These are phyloP conservation scores for Salix brachista DNA, from an alignment of 345 rosid genomes.

Conservation along the genomic window DNA sequence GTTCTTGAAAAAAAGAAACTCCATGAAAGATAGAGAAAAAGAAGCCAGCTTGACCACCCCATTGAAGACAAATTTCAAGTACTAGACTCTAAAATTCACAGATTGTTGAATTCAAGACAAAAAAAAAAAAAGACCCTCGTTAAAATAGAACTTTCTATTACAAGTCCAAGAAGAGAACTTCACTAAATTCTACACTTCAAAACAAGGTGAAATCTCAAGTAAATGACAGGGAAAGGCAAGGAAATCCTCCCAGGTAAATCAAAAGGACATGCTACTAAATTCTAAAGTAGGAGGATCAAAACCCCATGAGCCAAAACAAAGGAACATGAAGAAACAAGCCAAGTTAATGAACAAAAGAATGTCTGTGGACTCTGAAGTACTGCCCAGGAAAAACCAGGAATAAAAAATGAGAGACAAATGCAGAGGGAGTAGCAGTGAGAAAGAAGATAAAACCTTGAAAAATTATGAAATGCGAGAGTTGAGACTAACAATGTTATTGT, in stretches of 20 bases:
- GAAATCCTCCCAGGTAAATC: neutral
- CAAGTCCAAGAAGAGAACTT: neutral
- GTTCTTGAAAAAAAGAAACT: conserved; percentile 32
- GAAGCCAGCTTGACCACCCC: conserved; percentile 34
- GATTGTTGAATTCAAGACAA: conserved; percentile 3
- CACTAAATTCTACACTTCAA: conserved; percentile 3
- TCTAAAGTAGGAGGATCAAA: neutral
- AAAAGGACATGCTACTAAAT: neutral
- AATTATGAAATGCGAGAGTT: neutral
- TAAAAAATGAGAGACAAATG: neutral
- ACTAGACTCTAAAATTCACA: conserved; percentile 10
- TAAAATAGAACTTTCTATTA: conserved; percentile 1
- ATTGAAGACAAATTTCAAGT: conserved; percentile 33
- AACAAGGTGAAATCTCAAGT: conserved; percentile 4
- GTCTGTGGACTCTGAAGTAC: neutral
- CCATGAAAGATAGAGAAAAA: conserved; percentile 40
- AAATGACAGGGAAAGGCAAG: conserved; percentile 9
- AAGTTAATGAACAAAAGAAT: conserved; percentile 25
- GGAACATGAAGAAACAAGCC: conserved; percentile 12
- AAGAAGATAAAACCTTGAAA: neutral
- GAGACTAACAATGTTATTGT: too few species aligned
- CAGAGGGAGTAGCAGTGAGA: neutral
- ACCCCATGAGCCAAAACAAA: conserved; percentile 4
- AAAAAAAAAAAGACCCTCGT: conserved; percentile 18
- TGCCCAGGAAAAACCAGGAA: conserved; percentile 1